Conservation (phyloP, 306 rosid genomes). For the Comarum palustre region DNA sequence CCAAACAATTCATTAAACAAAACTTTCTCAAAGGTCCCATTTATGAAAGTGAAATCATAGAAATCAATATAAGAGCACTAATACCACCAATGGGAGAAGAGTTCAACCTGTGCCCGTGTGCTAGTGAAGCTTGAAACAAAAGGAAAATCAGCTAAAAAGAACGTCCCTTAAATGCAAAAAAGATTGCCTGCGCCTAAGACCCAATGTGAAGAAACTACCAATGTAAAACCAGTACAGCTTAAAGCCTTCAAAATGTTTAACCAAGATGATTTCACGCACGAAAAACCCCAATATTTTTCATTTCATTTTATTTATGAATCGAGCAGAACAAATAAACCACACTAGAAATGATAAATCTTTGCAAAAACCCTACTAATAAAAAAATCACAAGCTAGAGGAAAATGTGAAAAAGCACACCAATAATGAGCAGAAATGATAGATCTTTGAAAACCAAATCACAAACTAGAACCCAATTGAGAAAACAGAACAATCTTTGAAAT, state of each 20-base stretch:
- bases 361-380: neutral
- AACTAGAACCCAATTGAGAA: neutral
- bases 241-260: neutral
- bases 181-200: neutral
- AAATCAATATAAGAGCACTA: conserved; percentile 12
- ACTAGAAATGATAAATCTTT: neutral
- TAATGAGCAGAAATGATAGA: neutral
- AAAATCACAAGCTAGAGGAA: neutral
- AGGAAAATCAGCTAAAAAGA: neutral
- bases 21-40: conserved; percentile 37
- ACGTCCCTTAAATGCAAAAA: neutral
- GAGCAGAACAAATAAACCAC: neutral
- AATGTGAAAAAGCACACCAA: neutral
- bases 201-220: neutral
- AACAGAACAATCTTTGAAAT: neutral
- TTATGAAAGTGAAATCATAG: conserved; percentile 35
- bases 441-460: neutral
- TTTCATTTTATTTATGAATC: neutral
- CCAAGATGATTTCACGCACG: conserved; percentile 3
- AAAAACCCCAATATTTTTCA: neutral
- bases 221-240: neutral
- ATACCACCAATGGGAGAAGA: conserved; percentile 15
- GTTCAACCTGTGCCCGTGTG: neutral
- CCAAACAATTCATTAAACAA: conserved; percentile 16
- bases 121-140: neutral